Percentiles rank a stretch among this genome's conserved stretches.
Evolutionary conservation across 345 rosid species (phyloP).

Genomic region (Carallia pectinifolia): DNA sequence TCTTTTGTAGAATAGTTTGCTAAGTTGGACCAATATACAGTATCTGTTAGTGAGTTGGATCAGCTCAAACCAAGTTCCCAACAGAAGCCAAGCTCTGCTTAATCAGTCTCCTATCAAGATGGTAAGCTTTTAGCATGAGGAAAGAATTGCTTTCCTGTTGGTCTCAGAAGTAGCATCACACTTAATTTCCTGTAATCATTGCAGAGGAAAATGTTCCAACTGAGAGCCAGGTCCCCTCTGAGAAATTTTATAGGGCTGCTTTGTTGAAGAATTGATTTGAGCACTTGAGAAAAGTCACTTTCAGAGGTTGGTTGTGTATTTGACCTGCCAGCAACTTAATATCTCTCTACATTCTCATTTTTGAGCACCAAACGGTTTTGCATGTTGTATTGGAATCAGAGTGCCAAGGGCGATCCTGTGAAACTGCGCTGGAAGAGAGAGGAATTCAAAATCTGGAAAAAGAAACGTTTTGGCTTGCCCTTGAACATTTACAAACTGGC

Average conservation of each 20-base stretch:
- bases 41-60: constrained; percentile 22
- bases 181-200: neutral
- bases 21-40: constrained; percentile 4
- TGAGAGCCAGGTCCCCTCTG: constrained; percentile 24
- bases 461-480: constrained; percentile 12
- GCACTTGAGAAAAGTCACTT: constrained; percentile 29
- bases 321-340: neutral
- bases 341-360: neutral
- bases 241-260: constrained; percentile 19
- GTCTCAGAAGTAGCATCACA: neutral
- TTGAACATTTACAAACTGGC: neutral
- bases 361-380: constrained; percentile 10
- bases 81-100: constrained; percentile 14
- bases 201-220: constrained; percentile 22
- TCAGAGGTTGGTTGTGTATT: constrained; percentile 11
- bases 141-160: neutral
- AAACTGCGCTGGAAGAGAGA: constrained; percentile 19
- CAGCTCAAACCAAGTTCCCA: constrained; percentile 16
- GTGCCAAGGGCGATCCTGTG: constrained; percentile 24
- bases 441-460: constrained; percentile 25
- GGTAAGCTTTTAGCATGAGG: constrained; percentile 16
- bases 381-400: constrained; percentile 23
- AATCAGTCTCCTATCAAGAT: constrained; percentile 21
- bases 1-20: neutral
- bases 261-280: constrained; percentile 22